These are phyloP conservation scores for Cladosporium phlei DNA, from an alignment of 2,329 filamentous ascomycete species.

Conservation along the genomic window DNA sequence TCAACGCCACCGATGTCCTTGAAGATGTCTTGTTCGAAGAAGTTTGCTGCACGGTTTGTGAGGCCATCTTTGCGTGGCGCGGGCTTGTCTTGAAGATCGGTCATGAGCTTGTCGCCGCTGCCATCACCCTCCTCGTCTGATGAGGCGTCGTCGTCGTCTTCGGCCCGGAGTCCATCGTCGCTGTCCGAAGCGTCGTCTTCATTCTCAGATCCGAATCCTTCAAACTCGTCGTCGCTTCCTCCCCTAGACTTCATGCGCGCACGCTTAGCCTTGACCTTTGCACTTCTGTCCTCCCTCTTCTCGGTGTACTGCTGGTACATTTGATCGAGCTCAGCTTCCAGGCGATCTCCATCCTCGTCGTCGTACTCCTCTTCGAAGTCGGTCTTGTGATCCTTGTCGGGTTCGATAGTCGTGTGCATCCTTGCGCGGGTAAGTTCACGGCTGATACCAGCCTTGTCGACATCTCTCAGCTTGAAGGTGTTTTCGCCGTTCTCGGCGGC, in stretches of 20 bases:
- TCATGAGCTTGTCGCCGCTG: slow-evolving; percentile 48
- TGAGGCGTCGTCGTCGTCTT: slow-evolving; percentile 59
- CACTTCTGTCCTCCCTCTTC: slow-evolving; percentile 70
- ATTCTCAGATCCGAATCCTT: slow-evolving; percentile 68
- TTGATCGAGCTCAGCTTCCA: slow-evolving; percentile 79
- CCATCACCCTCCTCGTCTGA: slow-evolving; percentile 51
- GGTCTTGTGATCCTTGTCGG: slow-evolving; percentile 36
- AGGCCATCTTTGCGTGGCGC: slow-evolving; percentile 49
- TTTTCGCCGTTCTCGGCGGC: slow-evolving; percentile 62
- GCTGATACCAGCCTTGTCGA: slow-evolving; percentile 70
- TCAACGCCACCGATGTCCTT: slow-evolving; percentile 68
- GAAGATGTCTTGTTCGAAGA: slow-evolving; percentile 96
- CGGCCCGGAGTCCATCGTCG: slow-evolving; percentile 44
- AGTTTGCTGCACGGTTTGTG: slow-evolving; percentile 79
- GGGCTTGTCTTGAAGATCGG: slow-evolving; percentile 52
- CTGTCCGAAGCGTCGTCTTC: slow-evolving; percentile 52
- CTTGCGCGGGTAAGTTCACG: slow-evolving; percentile 66
- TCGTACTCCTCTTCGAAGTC: slow-evolving; percentile 50
- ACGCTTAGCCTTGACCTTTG: slow-evolving; percentile 87
- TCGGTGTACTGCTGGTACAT: slow-evolving; percentile 86
- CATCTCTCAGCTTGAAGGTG: slow-evolving; percentile 79
- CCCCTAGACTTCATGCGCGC: slow-evolving; percentile 59
- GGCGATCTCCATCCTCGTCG: slow-evolving; percentile 69
- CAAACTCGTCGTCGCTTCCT: slow-evolving; percentile 75
- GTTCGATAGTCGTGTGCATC: slow-evolving; percentile 65